Evolutionary conservation across 345 rosid species (phyloP).

Genomic region (Pistacia vera): DNA sequence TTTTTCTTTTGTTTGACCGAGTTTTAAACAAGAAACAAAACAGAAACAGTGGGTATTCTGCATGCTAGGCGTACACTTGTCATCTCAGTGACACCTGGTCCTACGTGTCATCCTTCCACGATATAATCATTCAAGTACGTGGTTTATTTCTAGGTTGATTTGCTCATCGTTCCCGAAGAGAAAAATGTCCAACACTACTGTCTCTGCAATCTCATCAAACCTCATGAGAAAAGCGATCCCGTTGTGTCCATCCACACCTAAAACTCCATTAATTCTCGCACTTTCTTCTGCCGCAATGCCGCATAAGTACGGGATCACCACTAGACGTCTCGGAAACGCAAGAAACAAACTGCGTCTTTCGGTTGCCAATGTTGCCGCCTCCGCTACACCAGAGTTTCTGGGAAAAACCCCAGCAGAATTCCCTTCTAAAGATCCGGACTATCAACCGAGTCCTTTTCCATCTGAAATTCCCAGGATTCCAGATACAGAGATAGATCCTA

Average conservation of each 20-base stretch:
- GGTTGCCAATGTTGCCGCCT: not conserved
- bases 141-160: too few species aligned
- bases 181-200: not conserved
- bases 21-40: too few species aligned
- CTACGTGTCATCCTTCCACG: too few species aligned
- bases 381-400: not conserved
- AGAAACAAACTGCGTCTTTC: conserved; percentile 3
- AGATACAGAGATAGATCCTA: conserved; percentile 9
- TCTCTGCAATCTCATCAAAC: conserved; percentile 7
- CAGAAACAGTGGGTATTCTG: too few species aligned
- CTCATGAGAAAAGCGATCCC: conserved; percentile 22
- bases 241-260: not conserved
- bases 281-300: not conserved
- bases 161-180: not conserved
- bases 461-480: conserved; percentile 21
- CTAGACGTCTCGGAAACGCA: not conserved
- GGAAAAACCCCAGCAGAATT: conserved; percentile 23
- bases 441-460: conserved; percentile 12
- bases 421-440: conserved; percentile 9
- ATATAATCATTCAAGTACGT: too few species aligned
- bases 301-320: not conserved
- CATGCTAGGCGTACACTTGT: not conserved
- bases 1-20: too few species aligned
- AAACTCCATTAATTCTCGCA: not conserved
- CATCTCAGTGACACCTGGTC: not conserved